Conservation (phyloP, 257 asterid genomes). For the Anisodus acutangulus region DNA sequence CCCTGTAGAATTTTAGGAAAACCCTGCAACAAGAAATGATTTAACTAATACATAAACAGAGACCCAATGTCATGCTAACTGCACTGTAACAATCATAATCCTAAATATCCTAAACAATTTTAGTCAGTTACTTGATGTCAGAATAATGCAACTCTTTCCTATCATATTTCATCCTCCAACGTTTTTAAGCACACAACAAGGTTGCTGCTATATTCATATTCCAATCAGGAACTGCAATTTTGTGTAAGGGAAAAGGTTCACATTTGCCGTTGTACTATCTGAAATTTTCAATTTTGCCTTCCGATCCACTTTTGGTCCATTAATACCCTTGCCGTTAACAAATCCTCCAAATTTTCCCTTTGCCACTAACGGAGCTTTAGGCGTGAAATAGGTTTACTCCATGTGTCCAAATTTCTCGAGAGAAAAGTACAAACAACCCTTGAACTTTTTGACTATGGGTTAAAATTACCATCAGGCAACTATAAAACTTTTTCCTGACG, state of each 20-base stretch:
- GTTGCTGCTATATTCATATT: not conserved
- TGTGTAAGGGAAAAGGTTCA: not conserved
- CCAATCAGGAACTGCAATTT: not conserved
- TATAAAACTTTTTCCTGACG: not conserved
- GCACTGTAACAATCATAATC: not conserved
- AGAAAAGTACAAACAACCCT: not conserved
- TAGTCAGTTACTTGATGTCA: not conserved
- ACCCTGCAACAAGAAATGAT: constrained; percentile 51
- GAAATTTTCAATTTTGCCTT: not conserved
- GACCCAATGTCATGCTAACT: not conserved
- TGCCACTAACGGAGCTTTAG: not conserved
- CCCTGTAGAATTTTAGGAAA: constrained; percentile 71
- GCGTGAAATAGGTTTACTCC: not conserved
- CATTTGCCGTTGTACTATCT: not conserved
- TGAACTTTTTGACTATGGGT: not conserved
- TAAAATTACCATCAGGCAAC: not conserved
- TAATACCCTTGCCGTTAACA: not conserved
- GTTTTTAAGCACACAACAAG: not conserved
- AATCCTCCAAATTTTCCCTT: not conserved
- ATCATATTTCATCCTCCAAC: not conserved
- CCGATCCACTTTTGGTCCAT: not conserved
- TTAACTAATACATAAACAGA: not conserved
- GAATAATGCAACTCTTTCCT: constrained; percentile 22
- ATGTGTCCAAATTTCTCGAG: not conserved
- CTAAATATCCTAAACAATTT: not conserved